These are phyloP conservation scores for Phytophthora meadii DNA, from an alignment of 352 stramenopile genomes.

Conservation along the genomic window DNA sequence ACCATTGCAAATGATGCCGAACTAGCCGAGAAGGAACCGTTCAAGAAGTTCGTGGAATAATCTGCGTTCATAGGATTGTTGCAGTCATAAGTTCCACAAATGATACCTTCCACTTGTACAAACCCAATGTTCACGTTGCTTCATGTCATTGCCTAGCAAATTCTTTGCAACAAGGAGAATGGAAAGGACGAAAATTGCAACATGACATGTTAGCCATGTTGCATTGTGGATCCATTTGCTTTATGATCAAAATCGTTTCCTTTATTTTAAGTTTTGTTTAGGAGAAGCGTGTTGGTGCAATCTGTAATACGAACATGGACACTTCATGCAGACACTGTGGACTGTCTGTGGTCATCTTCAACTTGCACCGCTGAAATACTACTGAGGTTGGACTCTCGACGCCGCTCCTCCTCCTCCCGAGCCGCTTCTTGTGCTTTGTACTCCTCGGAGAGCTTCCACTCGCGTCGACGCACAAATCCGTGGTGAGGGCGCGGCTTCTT, in stretches of 20 bases:
- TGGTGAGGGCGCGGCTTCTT: conserved; percentile 63
- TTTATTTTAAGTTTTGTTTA: conserved; percentile 3
- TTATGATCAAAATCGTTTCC: conserved; percentile 11
- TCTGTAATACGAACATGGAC: conserved; percentile 15
- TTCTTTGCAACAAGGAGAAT: too few relatives aligned
- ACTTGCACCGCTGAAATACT: conserved; percentile 46
- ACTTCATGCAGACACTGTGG: conserved; percentile 12
- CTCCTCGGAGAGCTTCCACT: conserved; percentile 74
- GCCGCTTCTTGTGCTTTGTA: conserved; percentile 56
- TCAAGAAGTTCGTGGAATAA: conserved; percentile 63
- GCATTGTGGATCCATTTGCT: neutral
- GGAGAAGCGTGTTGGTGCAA: neutral
- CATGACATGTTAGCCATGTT: too few relatives aligned
- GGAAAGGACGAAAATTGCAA: too few relatives aligned
- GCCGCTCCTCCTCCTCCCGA: conserved; percentile 3
- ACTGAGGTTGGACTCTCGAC: conserved; percentile 40
- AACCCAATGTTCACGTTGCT: neutral
- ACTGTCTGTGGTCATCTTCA: conserved; percentile 41
- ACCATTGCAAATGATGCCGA: conserved; percentile 59
- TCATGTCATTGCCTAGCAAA: neutral
- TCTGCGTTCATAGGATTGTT: conserved; percentile 1
- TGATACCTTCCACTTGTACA: conserved; percentile 10
- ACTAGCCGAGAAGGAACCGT: conserved; percentile 52
- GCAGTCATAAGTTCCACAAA: conserved; percentile 4
- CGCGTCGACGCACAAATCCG: conserved; percentile 72